Evolutionary conservation across 2,329 filamentous ascomycete genomes (phyloP), one percentile per base, ranked within the genome.

Genomic region (Colletotrichum sp.): DNA sequence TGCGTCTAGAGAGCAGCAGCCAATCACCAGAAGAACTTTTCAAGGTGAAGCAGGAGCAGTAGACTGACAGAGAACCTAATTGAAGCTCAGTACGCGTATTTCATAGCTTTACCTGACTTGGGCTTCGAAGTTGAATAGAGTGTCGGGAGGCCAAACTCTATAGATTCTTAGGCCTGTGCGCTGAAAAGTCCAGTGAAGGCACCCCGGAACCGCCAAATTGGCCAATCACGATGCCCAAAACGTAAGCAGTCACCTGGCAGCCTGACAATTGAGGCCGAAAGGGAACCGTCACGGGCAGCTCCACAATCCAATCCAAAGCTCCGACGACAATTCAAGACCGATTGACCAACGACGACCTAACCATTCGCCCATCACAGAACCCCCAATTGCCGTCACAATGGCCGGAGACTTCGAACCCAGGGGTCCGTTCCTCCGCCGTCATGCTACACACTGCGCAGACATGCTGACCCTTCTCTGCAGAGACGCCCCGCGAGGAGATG

Each of bases 401-500:
- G 74, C 74, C 74, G 74, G 74, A 76, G 74, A 76, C 74, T 76
- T 71, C 63, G 71, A 71, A 76, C 74, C 74, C 52, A 73, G 74
- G 74, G 70, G 74, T 76, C 9, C 26, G 70, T 73, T n/a, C 55
- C 44, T 49, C 57, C 26, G 32, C 30, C 15, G 0, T 32, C 32
- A 28, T 64, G 62, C 62, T 28, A 39, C 34, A 39, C 34, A 26
- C 44, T 16, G 18, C 57, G 18, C 28, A 39, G 28, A 59, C n/a
- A 60, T 32, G 49, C 73, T 76, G 57, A 76, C 73, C 49, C 26
- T 28, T 71, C 21, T 18, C 28, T 52, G 44, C 71, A 77, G 75
- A 75, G 75, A 95, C 95, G 80, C 95, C 95, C 79, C 92, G 95
- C 86, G 93, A 98, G 89, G 95, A 97, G 87, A 99, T 99, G 96